Percentiles rank a stretch among this genome's conserved stretches.
These are phyloP conservation scores for Cyclocybe cylindracea DNA, from an alignment of 768 basidiomycete genomes.

Conservation along the genomic window DNA sequence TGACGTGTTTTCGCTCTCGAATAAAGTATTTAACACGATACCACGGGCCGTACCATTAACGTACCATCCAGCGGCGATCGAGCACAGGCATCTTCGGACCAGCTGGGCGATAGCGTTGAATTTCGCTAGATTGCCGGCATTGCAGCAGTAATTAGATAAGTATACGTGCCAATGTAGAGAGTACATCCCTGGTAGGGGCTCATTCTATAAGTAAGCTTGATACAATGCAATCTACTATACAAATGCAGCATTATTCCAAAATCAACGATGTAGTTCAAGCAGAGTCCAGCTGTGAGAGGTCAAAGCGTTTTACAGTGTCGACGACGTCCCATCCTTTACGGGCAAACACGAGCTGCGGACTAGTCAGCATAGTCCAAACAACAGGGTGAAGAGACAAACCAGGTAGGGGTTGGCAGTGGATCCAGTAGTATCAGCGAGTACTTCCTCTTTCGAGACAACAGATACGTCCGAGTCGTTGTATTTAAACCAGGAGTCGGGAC, in stretches of 20 bases:
- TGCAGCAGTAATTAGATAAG: not conserved
- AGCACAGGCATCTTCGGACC: not conserved
- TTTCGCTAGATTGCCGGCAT: too few relatives aligned
- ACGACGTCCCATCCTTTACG: conserved; percentile 78
- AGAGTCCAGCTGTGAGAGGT: conserved; percentile 28
- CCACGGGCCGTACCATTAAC: too few relatives aligned
- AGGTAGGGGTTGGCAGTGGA: conserved; percentile 89
- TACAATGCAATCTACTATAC: conserved; percentile 15
- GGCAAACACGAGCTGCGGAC: conserved; percentile 74
- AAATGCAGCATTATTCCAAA: conserved; percentile 18
- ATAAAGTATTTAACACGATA: too few relatives aligned
- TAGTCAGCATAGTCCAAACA: not conserved
- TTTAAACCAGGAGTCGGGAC: conserved; percentile 90
- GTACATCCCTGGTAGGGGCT: too few relatives aligned
- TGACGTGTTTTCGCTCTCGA: too few relatives aligned
- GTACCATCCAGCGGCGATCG: too few relatives aligned
- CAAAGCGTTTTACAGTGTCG: conserved; percentile 76
- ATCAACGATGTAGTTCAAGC: conserved; percentile 7
- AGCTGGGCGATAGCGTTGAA: too few relatives aligned
- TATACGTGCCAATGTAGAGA: too few relatives aligned
- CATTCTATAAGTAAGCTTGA: not conserved
- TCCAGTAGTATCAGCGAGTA: conserved; percentile 88
- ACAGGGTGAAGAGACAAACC: conserved; percentile 41
- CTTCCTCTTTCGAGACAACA: conserved; percentile 76
- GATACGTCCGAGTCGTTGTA: conserved; percentile 92